Percentiles rank a stretch among this genome's conserved stretches.
These are phyloP conservation scores for Globisporangium nunn DNA, from an alignment of 352 stramenopile species.

Conservation along the genomic window DNA sequence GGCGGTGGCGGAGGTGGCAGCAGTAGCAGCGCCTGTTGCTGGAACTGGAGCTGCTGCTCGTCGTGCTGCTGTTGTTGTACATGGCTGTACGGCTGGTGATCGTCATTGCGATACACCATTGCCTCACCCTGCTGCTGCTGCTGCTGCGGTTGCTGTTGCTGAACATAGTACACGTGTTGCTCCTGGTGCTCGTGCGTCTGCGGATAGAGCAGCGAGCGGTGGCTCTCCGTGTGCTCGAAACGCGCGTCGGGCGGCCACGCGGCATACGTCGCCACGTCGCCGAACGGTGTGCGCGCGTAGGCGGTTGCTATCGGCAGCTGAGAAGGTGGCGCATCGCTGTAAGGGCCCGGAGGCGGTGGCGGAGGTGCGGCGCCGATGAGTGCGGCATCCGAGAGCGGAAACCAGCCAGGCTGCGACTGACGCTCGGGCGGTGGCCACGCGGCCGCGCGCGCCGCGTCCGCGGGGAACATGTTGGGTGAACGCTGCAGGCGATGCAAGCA, in stretches of 20 bases:
- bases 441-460: background rate
- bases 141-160: background rate
- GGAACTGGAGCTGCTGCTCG: too few species aligned
- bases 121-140: background rate
- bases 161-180: background rate
- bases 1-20: background rate
- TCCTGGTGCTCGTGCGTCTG: background rate
- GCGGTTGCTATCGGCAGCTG: background rate
- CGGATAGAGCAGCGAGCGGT: background rate
- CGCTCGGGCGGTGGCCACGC: background rate
- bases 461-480: background rate
- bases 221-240: slow-evolving; percentile 1
- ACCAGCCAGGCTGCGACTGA: slow-evolving; percentile 45
- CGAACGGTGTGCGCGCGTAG: background rate
- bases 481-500: too few species aligned
- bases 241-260: background rate
- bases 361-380: slow-evolving; percentile 14
- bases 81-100: too few species aligned
- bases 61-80: background rate
- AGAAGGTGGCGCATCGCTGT: background rate
- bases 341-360: background rate
- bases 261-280: background rate
- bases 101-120: too few species aligned
- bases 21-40: background rate
- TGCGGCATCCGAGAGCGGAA: slow-evolving; percentile 31